Conservation (phyloP, 495 filamentous ascomycete species). For the Amphirosellinia nigrospora region DNA sequence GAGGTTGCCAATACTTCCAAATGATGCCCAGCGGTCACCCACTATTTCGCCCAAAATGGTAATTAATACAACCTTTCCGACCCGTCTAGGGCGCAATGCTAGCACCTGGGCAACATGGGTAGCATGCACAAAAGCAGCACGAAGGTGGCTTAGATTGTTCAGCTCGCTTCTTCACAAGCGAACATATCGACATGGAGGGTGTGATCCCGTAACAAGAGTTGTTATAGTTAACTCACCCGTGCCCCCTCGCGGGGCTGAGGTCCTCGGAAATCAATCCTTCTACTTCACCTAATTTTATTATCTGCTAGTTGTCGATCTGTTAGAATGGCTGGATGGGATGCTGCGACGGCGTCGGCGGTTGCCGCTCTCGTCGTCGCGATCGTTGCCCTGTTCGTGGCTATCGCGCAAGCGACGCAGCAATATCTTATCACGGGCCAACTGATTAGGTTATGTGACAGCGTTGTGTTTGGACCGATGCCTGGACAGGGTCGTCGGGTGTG, state of each 20-base stretch:
- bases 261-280: not conserved
- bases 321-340: not conserved
- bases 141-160: not conserved
- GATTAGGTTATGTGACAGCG: conserved; percentile 9
- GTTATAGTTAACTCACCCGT: not conserved
- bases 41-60: not conserved
- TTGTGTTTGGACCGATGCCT: conserved; percentile 8
- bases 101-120: not conserved
- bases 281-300: not conserved
- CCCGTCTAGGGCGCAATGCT: not conserved
- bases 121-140: not conserved
- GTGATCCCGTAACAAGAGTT: not conserved
- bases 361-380: conserved; percentile 18
- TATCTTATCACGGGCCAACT: conserved; percentile 14
- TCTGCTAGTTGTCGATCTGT: not conserved
- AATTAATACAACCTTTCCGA: not conserved
- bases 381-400: not conserved
- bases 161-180: not conserved
- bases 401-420: conserved; percentile 14
- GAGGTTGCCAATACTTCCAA: too few species aligned
- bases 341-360: not conserved
- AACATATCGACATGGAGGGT: not conserved
- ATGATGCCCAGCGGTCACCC: not conserved
- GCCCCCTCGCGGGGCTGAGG: not conserved
- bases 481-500: conserved; percentile 20